A percentile compares a stretch with the other conserved stretches of the same genome.
phyloP scores from a whole-genome alignment of 768 basidiomycete species.

The Mycena epipterygia region DNA sequence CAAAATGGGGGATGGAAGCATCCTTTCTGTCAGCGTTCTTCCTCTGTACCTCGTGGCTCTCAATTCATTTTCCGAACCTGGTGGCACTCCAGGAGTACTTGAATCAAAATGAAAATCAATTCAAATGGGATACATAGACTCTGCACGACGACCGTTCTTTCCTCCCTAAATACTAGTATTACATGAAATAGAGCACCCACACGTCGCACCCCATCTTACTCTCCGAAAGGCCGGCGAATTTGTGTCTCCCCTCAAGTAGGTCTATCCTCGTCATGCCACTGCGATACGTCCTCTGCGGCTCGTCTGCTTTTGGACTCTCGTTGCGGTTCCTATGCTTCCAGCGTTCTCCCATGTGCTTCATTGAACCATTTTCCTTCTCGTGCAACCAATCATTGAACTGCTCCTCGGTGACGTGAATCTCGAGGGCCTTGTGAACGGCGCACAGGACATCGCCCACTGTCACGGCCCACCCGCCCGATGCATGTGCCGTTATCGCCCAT shows the following conservation, averaged over 20 bases:
- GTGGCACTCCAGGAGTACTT: too few species aligned
- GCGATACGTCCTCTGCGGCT: not conserved
- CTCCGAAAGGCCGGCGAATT: conserved; percentile 16
- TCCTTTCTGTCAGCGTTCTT: too few species aligned
- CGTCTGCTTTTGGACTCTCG: too few species aligned
- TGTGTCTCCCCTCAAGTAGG: conserved; percentile 17
- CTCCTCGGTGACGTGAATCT: conserved; percentile 3
- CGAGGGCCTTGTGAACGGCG: not conserved
- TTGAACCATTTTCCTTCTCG: not conserved
- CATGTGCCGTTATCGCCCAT: conserved; percentile 32
- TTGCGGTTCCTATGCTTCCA: not conserved
- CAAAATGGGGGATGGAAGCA: too few species aligned
- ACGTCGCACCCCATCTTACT: conserved; percentile 17
- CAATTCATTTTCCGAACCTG: too few species aligned
- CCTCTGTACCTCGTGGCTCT: too few species aligned
- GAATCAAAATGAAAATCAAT: too few species aligned
- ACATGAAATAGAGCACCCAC: conserved; percentile 14
- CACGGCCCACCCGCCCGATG: conserved; percentile 13
- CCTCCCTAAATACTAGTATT: not conserved
- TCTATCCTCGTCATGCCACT: conserved; percentile 16
- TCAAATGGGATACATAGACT: too few species aligned
- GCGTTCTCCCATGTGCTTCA: not conserved
- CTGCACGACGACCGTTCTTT: too few species aligned
- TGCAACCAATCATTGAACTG: conserved; percentile 17
- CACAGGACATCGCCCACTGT: conserved; percentile 16